Evolutionary conservation across 2,329 filamentous ascomycete genomes (phyloP).

Genomic region (Microsporum ferrugineum): DNA sequence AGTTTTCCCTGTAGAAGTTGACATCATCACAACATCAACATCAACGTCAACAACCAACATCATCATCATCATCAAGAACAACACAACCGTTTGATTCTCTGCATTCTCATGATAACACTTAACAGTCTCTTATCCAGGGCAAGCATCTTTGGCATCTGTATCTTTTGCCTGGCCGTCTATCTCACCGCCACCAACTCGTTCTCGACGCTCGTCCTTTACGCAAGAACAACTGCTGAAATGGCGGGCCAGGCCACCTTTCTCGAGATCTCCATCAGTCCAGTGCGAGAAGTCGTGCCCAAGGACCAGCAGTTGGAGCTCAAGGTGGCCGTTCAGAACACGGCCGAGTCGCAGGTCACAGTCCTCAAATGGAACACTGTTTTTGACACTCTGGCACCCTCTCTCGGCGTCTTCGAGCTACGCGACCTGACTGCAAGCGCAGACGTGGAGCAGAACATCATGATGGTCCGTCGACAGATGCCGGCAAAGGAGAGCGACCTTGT

Average conservation of each 20-base stretch:
- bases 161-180: slow-evolving; percentile 3
- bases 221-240: neutral
- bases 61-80: neutral
- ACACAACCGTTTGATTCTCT: neutral
- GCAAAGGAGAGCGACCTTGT: slow-evolving; percentile 22
- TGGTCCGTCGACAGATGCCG: slow-evolving; percentile 26
- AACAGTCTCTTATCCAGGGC: neutral
- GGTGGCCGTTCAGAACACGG: slow-evolving; percentile 23
- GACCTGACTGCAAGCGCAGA: slow-evolving; percentile 17
- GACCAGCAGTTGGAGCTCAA: slow-evolving; percentile 13
- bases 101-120: neutral
- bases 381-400: slow-evolving; percentile 22
- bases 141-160: neutral
- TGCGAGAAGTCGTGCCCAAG: slow-evolving; percentile 12
- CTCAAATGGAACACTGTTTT: slow-evolving; percentile 30
- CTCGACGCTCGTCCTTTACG: neutral
- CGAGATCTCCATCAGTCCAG: slow-evolving; percentile 14
- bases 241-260: slow-evolving; percentile 7
- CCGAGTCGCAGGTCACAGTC: slow-evolving; percentile 22
- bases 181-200: neutral
- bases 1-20: neutral
- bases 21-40: neutral
- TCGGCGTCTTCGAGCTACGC: slow-evolving; percentile 23
- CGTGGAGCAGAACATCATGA: slow-evolving; percentile 22
- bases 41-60: neutral